Evolutionary conservation across 106 monocot species (phyloP).

Genomic region (Dioscorea zingiberensis): DNA sequence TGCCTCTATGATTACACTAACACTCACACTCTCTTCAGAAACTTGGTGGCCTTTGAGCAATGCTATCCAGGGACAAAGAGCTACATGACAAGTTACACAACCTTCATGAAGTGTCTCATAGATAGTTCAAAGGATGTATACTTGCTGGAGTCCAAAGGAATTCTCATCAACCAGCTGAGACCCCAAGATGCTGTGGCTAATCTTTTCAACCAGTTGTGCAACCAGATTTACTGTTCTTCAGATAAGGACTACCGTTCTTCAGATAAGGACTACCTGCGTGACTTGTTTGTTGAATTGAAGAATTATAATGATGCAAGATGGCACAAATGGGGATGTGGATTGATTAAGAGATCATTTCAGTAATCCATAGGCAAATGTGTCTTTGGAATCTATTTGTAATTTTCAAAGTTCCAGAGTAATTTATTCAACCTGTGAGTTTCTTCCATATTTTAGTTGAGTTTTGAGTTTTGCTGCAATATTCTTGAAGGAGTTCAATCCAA

Average conservation of each 20-base stretch:
- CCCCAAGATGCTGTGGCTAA: constrained; percentile 8
- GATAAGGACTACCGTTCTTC: constrained; percentile 3
- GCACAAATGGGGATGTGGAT: neutral
- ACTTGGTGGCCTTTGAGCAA: constrained; percentile 39
- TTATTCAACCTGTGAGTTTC: too few relatives aligned
- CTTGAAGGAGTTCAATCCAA: too few relatives aligned
- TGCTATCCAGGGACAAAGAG: constrained; percentile 2
- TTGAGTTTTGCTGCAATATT: too few relatives aligned
- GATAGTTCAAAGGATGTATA: constrained; percentile 14
- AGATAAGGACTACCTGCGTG: constrained; percentile 6
- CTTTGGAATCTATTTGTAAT: too few relatives aligned
- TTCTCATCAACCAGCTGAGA: constrained; percentile 14
- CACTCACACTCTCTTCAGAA: constrained; percentile 4
- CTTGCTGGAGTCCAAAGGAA: constrained; percentile 1
- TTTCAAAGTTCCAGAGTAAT: too few relatives aligned
- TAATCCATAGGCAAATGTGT: too few relatives aligned
- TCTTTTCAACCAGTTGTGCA: constrained; percentile 16
- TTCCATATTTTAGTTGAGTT: too few relatives aligned
- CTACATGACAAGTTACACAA: constrained; percentile 11
- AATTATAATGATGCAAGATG: constrained; percentile 2
- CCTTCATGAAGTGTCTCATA: constrained; percentile 24
- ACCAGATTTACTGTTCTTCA: neutral
- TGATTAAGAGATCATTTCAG: neutral
- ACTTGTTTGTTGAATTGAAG: constrained; percentile 15
- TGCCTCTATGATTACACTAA: constrained; percentile 6